Conservation (phyloP, 495 filamentous ascomycete species). For the Podospora fimiseda region DNA sequence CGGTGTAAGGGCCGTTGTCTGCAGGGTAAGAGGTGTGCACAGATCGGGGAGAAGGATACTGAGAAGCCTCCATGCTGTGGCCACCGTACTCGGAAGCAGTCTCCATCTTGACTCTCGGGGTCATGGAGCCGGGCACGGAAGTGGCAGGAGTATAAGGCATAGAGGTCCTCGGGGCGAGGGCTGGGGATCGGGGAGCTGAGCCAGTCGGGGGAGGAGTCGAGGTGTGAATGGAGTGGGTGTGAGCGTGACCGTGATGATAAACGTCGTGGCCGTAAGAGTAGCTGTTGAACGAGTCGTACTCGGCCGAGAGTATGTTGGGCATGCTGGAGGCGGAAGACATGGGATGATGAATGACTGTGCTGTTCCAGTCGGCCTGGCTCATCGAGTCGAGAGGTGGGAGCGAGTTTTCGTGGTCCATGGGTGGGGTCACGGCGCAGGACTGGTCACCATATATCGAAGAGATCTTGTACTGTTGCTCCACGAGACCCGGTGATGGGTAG, state of each 20-base stretch:
- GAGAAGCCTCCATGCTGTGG: conserved; percentile 35
- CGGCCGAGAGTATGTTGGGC: conserved; percentile 45
- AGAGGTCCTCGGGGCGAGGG: conserved; percentile 27
- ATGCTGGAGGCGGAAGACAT: conserved; percentile 34
- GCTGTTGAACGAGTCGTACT: conserved; percentile 47
- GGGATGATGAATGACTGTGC: conserved; percentile 30
- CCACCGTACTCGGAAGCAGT: conserved; percentile 30
- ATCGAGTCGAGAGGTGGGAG: conserved; percentile 40
- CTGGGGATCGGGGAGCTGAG: conserved; percentile 39
- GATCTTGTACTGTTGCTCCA: conserved; percentile 43
- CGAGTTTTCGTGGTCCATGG: conserved; percentile 36
- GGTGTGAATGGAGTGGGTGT: conserved; percentile 38
- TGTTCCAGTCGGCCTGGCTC: conserved; percentile 39
- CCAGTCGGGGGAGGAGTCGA: conserved; percentile 36
- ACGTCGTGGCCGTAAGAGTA: conserved; percentile 45
- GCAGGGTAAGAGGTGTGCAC: conserved; percentile 35
- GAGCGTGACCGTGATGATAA: conserved; percentile 39
- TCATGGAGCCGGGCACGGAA: conserved; percentile 29
- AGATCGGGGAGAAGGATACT: conserved; percentile 44
- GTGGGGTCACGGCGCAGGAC: conserved; percentile 30
- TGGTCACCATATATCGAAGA: conserved; percentile 39
- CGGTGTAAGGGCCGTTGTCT: conserved; percentile 32
- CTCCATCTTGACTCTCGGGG: conserved; percentile 50
- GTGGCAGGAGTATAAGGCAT: conserved; percentile 33
- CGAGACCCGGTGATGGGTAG: conserved; percentile 39